Conservation (phyloP, 164 flowering plant genomes). For the Saururus chinensis region DNA sequence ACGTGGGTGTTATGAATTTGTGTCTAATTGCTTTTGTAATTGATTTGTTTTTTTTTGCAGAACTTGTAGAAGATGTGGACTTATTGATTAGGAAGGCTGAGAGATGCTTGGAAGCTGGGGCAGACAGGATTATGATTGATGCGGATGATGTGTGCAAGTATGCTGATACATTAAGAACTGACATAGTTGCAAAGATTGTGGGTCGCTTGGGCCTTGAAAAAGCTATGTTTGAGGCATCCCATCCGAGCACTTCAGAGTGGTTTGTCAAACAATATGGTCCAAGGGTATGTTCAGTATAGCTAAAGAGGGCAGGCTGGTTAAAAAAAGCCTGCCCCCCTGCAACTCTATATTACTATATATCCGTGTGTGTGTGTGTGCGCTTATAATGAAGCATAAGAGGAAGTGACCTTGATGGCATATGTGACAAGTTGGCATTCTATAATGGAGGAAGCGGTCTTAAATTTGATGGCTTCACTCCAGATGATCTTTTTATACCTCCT, state of each 20-base stretch:
- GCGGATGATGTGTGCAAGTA: conserved; percentile 72
- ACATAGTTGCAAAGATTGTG: conserved; percentile 70
- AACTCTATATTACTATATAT: too few relatives aligned
- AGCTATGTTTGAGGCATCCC: conserved; percentile 90
- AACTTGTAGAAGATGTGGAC: conserved; percentile 78
- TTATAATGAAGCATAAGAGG: too few relatives aligned
- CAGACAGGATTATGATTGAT: conserved; percentile 94
- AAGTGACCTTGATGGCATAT: too few relatives aligned
- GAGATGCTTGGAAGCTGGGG: conserved; percentile 97
- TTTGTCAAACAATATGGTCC: conserved; percentile 81
- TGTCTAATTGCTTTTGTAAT: too few relatives aligned
- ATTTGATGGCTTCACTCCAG: too few relatives aligned
- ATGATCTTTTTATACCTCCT: too few relatives aligned
- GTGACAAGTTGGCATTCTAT: too few relatives aligned
- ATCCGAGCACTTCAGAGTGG: conserved; percentile 68
- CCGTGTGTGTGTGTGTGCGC: too few relatives aligned
- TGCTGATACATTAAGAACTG: conserved; percentile 55
- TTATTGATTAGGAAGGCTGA: conserved; percentile 77
- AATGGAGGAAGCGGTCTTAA: too few relatives aligned
- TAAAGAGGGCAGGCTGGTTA: too few relatives aligned
- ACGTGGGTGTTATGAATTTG: too few relatives aligned
- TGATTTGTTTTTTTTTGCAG: conserved; percentile 21
- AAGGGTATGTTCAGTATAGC: conserved; percentile 31
- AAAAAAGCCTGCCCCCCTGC: too few relatives aligned
- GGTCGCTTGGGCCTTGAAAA: conserved; percentile 93